Evolutionary conservation across 1,139 yeast species (phyloP), one percentile per base, ranked within the genome.

Genomic region (Lodderomyces pseudojiufengensis): DNA sequence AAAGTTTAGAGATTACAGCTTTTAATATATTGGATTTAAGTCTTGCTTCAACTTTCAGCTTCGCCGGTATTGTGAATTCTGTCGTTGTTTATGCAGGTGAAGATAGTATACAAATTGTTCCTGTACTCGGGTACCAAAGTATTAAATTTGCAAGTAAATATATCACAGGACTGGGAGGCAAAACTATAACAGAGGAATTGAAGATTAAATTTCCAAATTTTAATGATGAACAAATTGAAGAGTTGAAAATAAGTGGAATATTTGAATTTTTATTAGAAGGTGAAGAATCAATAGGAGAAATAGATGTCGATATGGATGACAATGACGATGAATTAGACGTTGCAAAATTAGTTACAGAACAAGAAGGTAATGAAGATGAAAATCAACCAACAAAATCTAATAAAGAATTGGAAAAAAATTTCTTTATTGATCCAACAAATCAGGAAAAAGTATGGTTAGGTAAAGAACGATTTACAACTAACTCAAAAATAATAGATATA

Each of bases 391-490:
- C 24, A 47, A 76, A 73, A 44, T 70, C 64, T 49, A 85, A 78
- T 54, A 64, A 73, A 24, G 83, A 81, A 53, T 55, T 80, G 40
- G 90, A 82, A 53, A 70, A 64, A 20, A 90, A 87, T 55, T 58
- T 65, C 7, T 90, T 88, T 53, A 57, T 66, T 22, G 95, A 84
- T 55, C 59, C 67, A 4, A 60, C 61, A 9, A 56, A 73, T 9
- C 81, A 84, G 1, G 66, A 73, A 35, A 64, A 64, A 37, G 54
- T 84, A 12, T 65, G 65, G 16, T 79, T 92, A 8, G 97, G 97
- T 5, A 84, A 80, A 43, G 95, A 88, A 59, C 70, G 98, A 48
- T 92, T 92, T 60, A 81, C 77, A 52, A 97, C 96, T 1, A 65
- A 84, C 23, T 76, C 73, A 33, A 65, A 61, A 24, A 67, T 92